Percentiles rank a stretch among this genome's conserved stretches.
phyloP scores from a whole-genome alignment of 1,139 yeast species.

The Debaryomyces robertsiae region DNA sequence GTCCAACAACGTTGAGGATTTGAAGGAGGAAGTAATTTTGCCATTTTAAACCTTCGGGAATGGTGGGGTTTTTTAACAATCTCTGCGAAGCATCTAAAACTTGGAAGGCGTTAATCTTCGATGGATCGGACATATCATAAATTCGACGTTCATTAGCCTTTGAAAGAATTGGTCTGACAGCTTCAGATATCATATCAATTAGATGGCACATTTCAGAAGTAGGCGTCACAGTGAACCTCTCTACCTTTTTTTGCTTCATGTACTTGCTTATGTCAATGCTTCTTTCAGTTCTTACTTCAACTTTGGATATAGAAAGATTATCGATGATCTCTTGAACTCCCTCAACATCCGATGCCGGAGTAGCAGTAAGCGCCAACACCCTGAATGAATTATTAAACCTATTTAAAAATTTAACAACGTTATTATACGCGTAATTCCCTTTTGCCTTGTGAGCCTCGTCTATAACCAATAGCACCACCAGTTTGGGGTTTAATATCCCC shows the following conservation, averaged over 20 bases:
- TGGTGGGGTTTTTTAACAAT: conserved; percentile 49
- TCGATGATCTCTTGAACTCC: conserved; percentile 85
- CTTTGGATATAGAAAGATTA: conserved; percentile 69
- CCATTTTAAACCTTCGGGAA: conserved; percentile 75
- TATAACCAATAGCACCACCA: conserved; percentile 72
- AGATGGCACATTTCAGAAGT: conserved; percentile 56
- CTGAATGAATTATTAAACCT: conserved; percentile 70
- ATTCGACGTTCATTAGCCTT: conserved; percentile 66
- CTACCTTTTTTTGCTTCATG: conserved; percentile 70
- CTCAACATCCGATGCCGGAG: conserved; percentile 87
- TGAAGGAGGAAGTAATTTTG: conserved; percentile 62
- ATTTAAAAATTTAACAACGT: conserved; percentile 68
- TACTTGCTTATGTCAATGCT: conserved; percentile 80
- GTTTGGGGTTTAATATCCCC: conserved; percentile 76
- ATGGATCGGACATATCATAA: conserved; percentile 65
- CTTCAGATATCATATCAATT: conserved; percentile 47
- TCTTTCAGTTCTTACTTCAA: conserved; percentile 85
- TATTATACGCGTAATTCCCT: conserved; percentile 86
- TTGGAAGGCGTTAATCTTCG: conserved; percentile 67
- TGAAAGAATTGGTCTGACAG: conserved; percentile 64
- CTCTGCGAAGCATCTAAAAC: conserved; percentile 71
- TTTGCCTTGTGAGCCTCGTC: conserved; percentile 97
- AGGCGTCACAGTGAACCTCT: conserved; percentile 56
- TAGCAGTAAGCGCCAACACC: conserved; percentile 87
- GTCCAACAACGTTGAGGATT: conserved; percentile 73